Percentiles rank a stretch among this genome's conserved stretches.
phyloP scores from a whole-genome alignment of 371 early-diverging fungal genomes.

The Synchytrium microbalum region DNA sequence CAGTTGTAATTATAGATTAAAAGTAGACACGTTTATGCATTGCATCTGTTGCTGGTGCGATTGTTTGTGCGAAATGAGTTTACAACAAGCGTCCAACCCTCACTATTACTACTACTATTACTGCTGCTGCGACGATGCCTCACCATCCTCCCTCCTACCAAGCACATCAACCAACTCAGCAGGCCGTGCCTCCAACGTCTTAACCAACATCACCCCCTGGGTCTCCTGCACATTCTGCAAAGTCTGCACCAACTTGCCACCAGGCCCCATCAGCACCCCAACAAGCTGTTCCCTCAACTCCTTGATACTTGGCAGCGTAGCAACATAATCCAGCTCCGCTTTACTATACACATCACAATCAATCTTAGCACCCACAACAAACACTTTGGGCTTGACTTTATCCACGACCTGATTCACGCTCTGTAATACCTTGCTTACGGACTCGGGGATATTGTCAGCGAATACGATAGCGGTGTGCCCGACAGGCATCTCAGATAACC shows the following conservation, averaged over 20 bases:
- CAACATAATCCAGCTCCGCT: neutral
- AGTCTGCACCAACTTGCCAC: neutral
- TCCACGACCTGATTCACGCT: neutral
- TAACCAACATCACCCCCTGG: neutral
- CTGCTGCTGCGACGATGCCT: too few relatives aligned
- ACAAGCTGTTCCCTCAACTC: neutral
- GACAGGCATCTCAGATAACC: neutral
- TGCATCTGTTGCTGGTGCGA: too few relatives aligned
- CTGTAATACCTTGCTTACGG: neutral
- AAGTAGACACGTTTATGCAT: too few relatives aligned
- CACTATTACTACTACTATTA: constrained; percentile 1
- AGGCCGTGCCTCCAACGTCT: neutral
- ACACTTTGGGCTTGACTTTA: neutral
- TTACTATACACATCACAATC: neutral
- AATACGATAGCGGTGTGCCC: neutral
- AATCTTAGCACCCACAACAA: neutral
- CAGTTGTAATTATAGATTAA: too few relatives aligned
- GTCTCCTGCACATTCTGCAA: neutral
- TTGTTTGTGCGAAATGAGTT: too few relatives aligned
- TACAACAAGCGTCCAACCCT: too few relatives aligned
- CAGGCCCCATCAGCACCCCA: neutral
- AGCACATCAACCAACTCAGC: neutral
- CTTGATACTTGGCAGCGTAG: neutral
- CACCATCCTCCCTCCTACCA: too few relatives aligned
- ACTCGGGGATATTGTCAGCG: neutral